A percentile compares a stretch with the other conserved stretches of the same genome.
These are phyloP conservation scores for Phaffia rhodozyma DNA, from an alignment of 1,284 basidiomycete genomes.

Conservation along the genomic window DNA sequence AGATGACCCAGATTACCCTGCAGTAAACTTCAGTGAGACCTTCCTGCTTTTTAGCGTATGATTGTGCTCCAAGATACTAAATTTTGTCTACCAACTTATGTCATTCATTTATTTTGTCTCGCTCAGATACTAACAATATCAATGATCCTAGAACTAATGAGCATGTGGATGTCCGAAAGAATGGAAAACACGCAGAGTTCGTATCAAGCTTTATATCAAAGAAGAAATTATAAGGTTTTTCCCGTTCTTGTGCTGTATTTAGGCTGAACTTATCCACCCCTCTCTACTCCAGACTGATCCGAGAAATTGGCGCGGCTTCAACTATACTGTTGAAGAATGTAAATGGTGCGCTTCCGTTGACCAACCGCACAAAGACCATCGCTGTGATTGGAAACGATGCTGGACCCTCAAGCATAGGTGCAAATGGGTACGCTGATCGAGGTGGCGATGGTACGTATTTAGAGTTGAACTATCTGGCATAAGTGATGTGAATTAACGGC, in stretches of 20 bases:
- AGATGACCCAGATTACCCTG: constrained; percentile 46
- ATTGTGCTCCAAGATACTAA: not conserved
- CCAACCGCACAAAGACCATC: constrained; percentile 40
- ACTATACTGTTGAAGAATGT: constrained; percentile 64
- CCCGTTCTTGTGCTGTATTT: not conserved
- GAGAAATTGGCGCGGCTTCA: constrained; percentile 59
- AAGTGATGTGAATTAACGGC: too few species aligned
- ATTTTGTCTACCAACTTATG: too few species aligned
- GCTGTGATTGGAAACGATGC: constrained; percentile 58
- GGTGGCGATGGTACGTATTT: constrained; percentile 28
- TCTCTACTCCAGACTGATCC: constrained; percentile 43
- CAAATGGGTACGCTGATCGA: constrained; percentile 56
- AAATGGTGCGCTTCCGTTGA: constrained; percentile 48
- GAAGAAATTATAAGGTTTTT: not conserved
- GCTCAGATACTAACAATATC: constrained; percentile 33
- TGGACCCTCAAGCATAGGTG: constrained; percentile 53
- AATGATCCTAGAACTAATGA: constrained; percentile 37
- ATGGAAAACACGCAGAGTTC: constrained; percentile 44
- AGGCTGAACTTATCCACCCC: not conserved
- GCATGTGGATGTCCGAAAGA: constrained; percentile 58
- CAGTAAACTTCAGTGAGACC: constrained; percentile 30
- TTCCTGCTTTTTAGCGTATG: constrained; percentile 4
- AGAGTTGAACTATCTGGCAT: too few species aligned
- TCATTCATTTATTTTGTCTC: not conserved
- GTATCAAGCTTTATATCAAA: not conserved